A percentile compares a stretch with the other conserved stretches of the same genome.
Conservation (phyloP, 805 yeast genomes). For the Starmerella apicola region DNA sequence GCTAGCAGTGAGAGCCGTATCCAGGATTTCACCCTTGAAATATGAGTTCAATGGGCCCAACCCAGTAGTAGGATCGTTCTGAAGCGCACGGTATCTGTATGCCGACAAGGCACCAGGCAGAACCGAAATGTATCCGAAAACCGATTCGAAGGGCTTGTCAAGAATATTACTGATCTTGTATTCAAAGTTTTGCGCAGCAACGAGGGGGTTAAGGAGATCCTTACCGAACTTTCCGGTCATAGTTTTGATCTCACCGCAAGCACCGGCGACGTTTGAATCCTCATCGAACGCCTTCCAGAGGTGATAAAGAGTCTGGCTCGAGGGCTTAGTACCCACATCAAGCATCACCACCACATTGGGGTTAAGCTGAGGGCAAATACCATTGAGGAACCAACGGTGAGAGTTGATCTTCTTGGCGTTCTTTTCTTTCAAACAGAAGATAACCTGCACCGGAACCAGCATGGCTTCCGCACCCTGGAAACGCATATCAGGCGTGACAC, state of each 20-base stretch:
- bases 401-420: constrained; percentile 92
- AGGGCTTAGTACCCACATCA: constrained; percentile 98
- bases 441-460: constrained; percentile 84
- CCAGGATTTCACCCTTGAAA: constrained; percentile 71
- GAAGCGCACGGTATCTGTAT: constrained; percentile 76
- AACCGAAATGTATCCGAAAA: constrained; percentile 85
- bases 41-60: constrained; percentile 84
- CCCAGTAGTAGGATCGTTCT: constrained; percentile 67
- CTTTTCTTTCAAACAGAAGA: constrained; percentile 84
- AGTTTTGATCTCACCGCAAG: constrained; percentile 94
- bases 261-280: constrained; percentile 96
- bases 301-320: constrained; percentile 73
- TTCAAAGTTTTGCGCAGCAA: constrained; percentile 93
- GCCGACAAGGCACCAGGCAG: constrained; percentile 95
- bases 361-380: constrained; percentile 79
- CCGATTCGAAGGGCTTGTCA: constrained; percentile 87
- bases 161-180: constrained; percentile 93
- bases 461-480: constrained; percentile 76
- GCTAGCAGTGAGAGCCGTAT: constrained; percentile 44
- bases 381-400: constrained; percentile 95
- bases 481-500: constrained; percentile 77
- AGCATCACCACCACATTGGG: constrained; percentile 82
- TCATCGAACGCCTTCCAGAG: constrained; percentile 95
- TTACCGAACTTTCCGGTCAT: constrained; percentile 84
- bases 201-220: constrained; percentile 76